Percentiles rank a stretch among this genome's conserved stretches.
These are phyloP conservation scores for Purpureocillium takamizusanense DNA, from an alignment of 2,329 filamentous ascomycete genomes.

Conservation along the genomic window DNA sequence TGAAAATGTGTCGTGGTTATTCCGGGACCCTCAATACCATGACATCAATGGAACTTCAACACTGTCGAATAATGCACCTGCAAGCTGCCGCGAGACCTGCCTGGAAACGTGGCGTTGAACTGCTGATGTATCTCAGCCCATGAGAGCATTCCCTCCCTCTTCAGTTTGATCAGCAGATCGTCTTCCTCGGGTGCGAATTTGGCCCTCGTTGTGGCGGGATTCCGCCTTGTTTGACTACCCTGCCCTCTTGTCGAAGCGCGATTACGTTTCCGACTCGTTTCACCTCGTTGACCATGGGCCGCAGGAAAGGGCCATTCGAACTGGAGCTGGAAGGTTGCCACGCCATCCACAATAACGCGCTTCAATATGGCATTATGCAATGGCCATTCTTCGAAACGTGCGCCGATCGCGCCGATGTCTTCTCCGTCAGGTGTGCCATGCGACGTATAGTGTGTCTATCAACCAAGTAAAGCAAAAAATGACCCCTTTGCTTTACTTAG, in stretches of 20 bases:
- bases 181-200: constrained; percentile 1
- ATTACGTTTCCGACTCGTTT: too few species aligned
- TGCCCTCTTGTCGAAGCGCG: neutral
- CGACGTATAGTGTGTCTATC: constrained; percentile 1
- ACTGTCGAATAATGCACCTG: constrained; percentile 2
- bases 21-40: too few species aligned
- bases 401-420: neutral
- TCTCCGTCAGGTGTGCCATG: neutral
- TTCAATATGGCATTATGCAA: neutral
- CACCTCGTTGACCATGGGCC: neutral
- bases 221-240: neutral
- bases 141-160: neutral
- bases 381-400: neutral
- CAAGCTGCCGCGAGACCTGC: neutral
- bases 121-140: constrained; percentile 2
- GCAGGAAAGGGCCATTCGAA: neutral
- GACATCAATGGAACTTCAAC: neutral
- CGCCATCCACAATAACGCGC: neutral
- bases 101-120: neutral
- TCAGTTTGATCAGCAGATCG: constrained; percentile 1
- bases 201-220: neutral
- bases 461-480: constrained; percentile 1
- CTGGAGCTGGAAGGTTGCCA: neutral
- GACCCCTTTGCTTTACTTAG: neutral
- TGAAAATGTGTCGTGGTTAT: too few species aligned